Evolutionary conservation across 2,329 filamentous ascomycete species (phyloP).

Genomic region (Aspergillus sp.): DNA sequence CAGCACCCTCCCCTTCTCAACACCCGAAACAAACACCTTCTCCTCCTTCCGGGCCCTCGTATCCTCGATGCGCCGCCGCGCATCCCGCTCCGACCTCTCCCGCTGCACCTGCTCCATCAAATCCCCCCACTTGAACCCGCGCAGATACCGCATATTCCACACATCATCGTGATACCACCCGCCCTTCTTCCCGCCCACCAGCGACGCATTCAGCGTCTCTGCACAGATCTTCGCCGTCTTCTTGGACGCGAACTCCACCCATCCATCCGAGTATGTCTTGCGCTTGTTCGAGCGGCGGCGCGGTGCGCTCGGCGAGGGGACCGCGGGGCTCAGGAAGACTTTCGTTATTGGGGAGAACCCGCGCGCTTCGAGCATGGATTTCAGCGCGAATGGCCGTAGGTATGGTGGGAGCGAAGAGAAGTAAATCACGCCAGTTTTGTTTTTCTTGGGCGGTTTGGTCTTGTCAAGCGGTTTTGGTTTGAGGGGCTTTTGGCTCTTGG

Average conservation of each 20-base stretch:
- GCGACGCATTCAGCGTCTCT: constrained; percentile 38
- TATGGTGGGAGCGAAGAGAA: constrained; percentile 41
- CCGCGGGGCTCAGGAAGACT: constrained; percentile 36
- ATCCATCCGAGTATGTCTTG: constrained; percentile 39
- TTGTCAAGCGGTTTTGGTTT: constrained; percentile 10
- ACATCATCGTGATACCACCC: constrained; percentile 41
- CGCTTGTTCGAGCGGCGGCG: constrained; percentile 31
- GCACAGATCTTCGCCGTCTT: constrained; percentile 38
- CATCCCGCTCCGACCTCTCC: constrained; percentile 37
- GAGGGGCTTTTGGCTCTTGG: constrained; percentile 3
- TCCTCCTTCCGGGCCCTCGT: constrained; percentile 36
- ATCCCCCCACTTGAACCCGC: constrained; percentile 37
- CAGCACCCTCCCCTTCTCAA: constrained; percentile 33
- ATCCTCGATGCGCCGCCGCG: constrained; percentile 35
- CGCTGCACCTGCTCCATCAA: constrained; percentile 38
- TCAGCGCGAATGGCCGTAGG: constrained; percentile 41
- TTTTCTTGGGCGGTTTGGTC: constrained; percentile 16
- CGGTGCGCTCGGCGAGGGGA: constrained; percentile 16
- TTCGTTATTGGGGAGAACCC: constrained; percentile 37
- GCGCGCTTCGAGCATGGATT: constrained; percentile 32
- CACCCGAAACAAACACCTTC: constrained; percentile 36
- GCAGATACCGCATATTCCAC: constrained; percentile 41
- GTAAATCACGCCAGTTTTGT: constrained; percentile 39
- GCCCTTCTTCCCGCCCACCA: constrained; percentile 37
- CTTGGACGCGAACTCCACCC: constrained; percentile 41